Evolutionary conservation across 495 filamentous ascomycete genomes (phyloP), one percentile per base, ranked within the genome.

Genomic region (Aspergillus steynii): DNA sequence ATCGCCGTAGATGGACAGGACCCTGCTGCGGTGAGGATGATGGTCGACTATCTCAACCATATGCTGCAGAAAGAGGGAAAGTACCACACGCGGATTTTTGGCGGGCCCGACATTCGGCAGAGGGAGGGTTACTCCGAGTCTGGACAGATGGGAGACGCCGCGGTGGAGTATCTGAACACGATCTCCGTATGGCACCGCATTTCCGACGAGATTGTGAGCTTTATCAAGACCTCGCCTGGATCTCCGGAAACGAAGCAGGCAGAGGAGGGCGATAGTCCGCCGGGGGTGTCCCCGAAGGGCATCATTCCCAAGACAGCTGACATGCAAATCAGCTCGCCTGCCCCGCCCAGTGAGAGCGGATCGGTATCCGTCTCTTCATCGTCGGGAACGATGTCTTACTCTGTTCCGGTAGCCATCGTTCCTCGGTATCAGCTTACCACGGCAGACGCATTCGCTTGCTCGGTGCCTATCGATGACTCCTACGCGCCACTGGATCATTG

Each of bases 401-500:
- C 64, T 5, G 68, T 81, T 0, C 92, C 91, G 0, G 78, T 96
- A n/a, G 85, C 91, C 3, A 71, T 97, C 6, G 74, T 96, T 1
- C 85, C 90, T 0, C 85, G 86, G 15, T 97, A 88, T 71, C 86
- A 89, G 60, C 85, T 98, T 14, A 90, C 87, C 1, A 84, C 85
- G 1, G 88, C 89, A 5, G 90, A 97, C 67, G 73, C 80, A 34
- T 94, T 88, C 65, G 88, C 93, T 0, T 83, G 81, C 54, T 76
- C 80, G 15, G 85, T 93, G 10, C 89, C 89, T 7, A 90, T 96
- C 53, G 75, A 79, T 10, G 93, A 97, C 64, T 79, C 85, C 2
- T 96, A 96, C 70, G 83, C 84, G 1, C 87, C 91, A 0, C 78
- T 91, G 31, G 92, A 99, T 68, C 95, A 99, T 71, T 99, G 95